Base-by-base conservation (phyloP, 2,329 filamentous ascomycete species). In the Aspergillus bombycis region DNA sequence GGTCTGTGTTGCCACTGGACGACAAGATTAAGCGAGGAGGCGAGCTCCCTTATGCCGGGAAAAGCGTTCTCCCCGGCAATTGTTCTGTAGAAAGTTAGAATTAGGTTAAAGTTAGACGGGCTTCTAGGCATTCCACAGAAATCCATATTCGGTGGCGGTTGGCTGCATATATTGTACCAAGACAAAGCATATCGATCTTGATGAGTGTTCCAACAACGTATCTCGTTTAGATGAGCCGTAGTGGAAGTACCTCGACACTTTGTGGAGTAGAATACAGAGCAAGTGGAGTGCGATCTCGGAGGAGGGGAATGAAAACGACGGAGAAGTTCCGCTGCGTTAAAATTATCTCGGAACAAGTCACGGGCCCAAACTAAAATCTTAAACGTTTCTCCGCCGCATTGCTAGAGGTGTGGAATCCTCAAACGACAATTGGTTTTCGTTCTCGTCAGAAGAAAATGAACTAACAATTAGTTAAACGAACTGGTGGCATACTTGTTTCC, bases 351-450 rank as follows among this genome's bases (percentile, higher is more conserved):
- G 19, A 50, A 57, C 11, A 58, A 58, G 58, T 61, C 60, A 61
- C 38, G n/a, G 8, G 50, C 26, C 23, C 28, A 19, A 19, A 52
- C 16, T n/a, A 5, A 32, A 57, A 32, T 45, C 30, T 36, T 56
- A 62, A 67, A 65, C 45, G 52, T 63, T 65, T 67, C 63, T 67
- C 65, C 64, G 64, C 62, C 63, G 48, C 21, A 52, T 21, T 57
- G 28, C 19, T 30, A 11, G n/a, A 32, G 48, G 34, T 32, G 16
- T 41, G 38, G 41, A 55, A 23, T 55, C 34, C 52, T 11, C 23
- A 12, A 55, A 38, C 12, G 7, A 14, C 52, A 21, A 55, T 55
- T 55, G 52, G 50, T 30, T 23, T 36, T 36, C 34, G 21, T 36
- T n/a, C 6, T 21, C 14, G 16, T 14, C 30, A n/a, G 16, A 41